These are phyloP conservation scores for Psilocybe cubensis DNA, from an alignment of 768 basidiomycete genomes.

Conservation along the genomic window DNA sequence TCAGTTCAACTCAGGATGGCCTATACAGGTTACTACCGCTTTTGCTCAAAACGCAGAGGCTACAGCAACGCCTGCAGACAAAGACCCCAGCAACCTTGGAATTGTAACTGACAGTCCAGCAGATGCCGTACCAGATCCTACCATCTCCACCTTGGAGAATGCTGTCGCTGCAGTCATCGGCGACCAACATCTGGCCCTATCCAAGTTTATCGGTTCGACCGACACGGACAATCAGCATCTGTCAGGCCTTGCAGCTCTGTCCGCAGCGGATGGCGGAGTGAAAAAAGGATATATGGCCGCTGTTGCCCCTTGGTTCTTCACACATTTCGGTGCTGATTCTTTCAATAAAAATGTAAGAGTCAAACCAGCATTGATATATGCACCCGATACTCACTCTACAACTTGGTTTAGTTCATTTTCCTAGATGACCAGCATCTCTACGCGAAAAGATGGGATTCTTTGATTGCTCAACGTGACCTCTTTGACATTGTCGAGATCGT, in stretches of 20 bases:
- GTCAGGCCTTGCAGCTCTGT: slow-evolving; percentile 37
- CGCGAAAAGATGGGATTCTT: slow-evolving; percentile 66
- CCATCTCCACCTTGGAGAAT: slow-evolving; percentile 17
- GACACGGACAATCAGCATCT: slow-evolving; percentile 62
- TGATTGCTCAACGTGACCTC: slow-evolving; percentile 57
- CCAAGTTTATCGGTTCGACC: slow-evolving; percentile 48
- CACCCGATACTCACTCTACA: slow-evolving; percentile 2
- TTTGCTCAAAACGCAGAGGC: slow-evolving; percentile 35
- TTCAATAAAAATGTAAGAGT: slow-evolving; percentile 72
- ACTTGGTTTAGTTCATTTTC: slow-evolving; percentile 57
- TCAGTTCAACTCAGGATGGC: slow-evolving; percentile 85
- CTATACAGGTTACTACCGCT: slow-evolving; percentile 55
- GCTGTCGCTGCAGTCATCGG: slow-evolving; percentile 23
- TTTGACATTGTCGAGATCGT: slow-evolving; percentile 64
- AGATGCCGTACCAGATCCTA: slow-evolving; percentile 13
- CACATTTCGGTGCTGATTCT: slow-evolving; percentile 67
- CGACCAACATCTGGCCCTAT: slow-evolving; percentile 29
- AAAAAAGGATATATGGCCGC: slow-evolving; percentile 50
- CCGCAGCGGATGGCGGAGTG: slow-evolving; percentile 27
- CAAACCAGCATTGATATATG: background rate
- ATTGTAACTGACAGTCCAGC: slow-evolving; percentile 5
- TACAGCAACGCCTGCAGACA: slow-evolving; percentile 10
- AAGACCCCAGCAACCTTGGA: too few species aligned
- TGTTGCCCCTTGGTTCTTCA: slow-evolving; percentile 80
- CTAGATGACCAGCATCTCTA: slow-evolving; percentile 71